A percentile compares a stretch with the other conserved stretches of the same genome.
Conservation (phyloP, 176 grass and related monocot genomes). For the Poa pratensis region DNA sequence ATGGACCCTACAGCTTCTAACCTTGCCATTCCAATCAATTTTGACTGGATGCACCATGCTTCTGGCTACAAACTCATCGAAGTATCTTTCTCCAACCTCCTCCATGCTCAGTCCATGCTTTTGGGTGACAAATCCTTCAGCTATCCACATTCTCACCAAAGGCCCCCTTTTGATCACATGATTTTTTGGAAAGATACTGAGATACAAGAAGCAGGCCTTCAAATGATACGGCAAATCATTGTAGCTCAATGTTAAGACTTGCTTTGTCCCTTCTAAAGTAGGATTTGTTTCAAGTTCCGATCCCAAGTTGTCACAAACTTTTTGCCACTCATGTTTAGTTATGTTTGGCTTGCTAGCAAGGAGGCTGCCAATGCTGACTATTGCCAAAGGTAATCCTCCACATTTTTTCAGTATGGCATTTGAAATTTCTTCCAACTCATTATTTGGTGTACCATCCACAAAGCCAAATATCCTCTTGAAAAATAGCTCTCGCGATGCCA, state of each 20-base stretch:
- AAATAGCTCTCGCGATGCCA: constrained; percentile 34
- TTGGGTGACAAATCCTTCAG: constrained; percentile 25
- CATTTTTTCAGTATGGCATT: background rate
- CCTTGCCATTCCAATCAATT: constrained; percentile 14
- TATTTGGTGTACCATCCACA: background rate
- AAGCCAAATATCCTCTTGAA: constrained; percentile 28
- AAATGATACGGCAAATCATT: constrained; percentile 48
- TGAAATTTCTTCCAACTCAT: background rate
- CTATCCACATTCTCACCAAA: constrained; percentile 36
- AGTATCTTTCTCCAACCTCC: constrained; percentile 26
- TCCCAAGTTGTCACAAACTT: background rate
- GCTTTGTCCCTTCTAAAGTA: background rate
- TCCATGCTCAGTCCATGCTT: background rate
- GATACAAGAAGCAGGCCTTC: constrained; percentile 45
- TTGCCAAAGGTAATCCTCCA: constrained; percentile 6
- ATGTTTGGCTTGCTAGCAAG: constrained; percentile 9
- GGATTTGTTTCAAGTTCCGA: constrained; percentile 4
- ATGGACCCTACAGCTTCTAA: constrained; percentile 37
- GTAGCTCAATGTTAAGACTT: background rate
- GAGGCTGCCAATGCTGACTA: constrained; percentile 15
- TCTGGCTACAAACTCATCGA: constrained; percentile 34
- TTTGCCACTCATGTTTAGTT: constrained; percentile 14
- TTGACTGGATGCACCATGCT: constrained; percentile 28
- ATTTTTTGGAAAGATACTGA: constrained; percentile 18
- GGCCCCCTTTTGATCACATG: background rate